These are phyloP conservation scores for Thelonectria discophora DNA, from an alignment of 2,329 filamentous ascomycete species.

Conservation along the genomic window DNA sequence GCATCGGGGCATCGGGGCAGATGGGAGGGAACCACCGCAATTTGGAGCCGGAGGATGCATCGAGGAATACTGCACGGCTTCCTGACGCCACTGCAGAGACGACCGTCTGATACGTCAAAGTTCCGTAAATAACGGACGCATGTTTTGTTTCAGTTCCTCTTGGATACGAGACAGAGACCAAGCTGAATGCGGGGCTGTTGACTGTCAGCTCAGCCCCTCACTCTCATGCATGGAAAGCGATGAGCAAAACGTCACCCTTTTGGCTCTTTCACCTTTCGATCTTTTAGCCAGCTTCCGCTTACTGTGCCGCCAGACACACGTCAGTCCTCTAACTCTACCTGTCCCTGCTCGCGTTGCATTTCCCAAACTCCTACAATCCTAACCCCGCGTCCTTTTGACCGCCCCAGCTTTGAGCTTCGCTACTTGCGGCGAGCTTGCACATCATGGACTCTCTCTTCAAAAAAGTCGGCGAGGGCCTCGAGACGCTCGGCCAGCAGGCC, in stretches of 20 bases:
- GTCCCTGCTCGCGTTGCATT: no score
- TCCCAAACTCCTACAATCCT: no score
- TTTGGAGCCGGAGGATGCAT: not conserved
- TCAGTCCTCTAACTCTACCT: not conserved
- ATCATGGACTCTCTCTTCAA: slow-evolving; percentile 50
- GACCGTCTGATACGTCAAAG: not conserved
- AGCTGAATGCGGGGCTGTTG: not conserved
- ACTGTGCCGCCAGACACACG: not conserved
- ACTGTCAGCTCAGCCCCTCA: not conserved
- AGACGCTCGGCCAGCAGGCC: slow-evolving; percentile 43
- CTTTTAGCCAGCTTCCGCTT: not conserved
- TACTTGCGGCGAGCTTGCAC: not conserved
- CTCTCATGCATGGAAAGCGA: not conserved
- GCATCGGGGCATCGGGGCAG: no score
- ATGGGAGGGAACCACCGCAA: not conserved
- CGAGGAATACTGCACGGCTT: not conserved
- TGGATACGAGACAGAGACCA: not conserved
- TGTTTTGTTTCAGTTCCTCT: no score
- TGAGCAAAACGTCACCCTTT: not conserved
- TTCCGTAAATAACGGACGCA: not conserved
- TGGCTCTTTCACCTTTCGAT: not conserved
- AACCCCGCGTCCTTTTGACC: no score
- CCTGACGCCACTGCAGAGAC: not conserved
- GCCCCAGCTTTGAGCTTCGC: not conserved
- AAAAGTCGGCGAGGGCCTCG: slow-evolving; percentile 38